Evolutionary conservation across 164 flowering plant genomes (phyloP).

Genomic region (Dillenia turbinata): DNA sequence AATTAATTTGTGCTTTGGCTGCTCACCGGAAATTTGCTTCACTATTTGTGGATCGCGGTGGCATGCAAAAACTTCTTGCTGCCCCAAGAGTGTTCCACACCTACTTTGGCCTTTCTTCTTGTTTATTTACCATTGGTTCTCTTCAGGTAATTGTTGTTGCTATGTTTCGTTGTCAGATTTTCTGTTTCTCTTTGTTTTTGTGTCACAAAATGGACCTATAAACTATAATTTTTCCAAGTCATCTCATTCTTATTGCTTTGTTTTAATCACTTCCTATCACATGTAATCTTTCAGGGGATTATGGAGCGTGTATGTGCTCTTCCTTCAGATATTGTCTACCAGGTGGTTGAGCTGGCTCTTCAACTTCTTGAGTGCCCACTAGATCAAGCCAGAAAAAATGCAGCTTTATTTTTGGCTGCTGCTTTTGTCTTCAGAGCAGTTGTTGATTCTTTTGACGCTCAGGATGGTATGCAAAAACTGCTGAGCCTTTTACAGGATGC

Average conservation of each 20-base stretch:
- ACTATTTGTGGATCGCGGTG: constrained; percentile 94
- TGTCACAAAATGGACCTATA: no score
- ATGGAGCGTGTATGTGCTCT: constrained; percentile 99
- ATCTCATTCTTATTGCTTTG: background rate
- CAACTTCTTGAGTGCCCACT: constrained; percentile 86
- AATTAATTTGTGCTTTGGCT: constrained; percentile 86
- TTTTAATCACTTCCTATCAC: background rate
- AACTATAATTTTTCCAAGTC: no score
- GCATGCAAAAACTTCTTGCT: constrained; percentile 84
- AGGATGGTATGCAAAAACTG: constrained; percentile 73
- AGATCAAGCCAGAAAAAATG: constrained; percentile 90
- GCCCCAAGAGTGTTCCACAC: constrained; percentile 69
- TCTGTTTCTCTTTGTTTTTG: background rate
- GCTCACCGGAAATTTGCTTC: constrained; percentile 96
- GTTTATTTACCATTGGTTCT: constrained; percentile 92
- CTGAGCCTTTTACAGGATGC: constrained; percentile 73
- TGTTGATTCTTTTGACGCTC: constrained; percentile 88
- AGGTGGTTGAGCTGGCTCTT: constrained; percentile 85
- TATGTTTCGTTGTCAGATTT: background rate
- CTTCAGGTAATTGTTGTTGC: constrained; percentile 61
- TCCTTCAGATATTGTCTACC: constrained; percentile 68
- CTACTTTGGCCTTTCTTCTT: constrained; percentile 87
- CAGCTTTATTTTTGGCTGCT: constrained; percentile 82
- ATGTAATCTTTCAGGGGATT: constrained; percentile 53
- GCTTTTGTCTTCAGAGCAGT: constrained; percentile 92